These are phyloP conservation scores for Solanum lignicaule DNA, from an alignment of 257 asterid genomes.

Conservation along the genomic window DNA sequence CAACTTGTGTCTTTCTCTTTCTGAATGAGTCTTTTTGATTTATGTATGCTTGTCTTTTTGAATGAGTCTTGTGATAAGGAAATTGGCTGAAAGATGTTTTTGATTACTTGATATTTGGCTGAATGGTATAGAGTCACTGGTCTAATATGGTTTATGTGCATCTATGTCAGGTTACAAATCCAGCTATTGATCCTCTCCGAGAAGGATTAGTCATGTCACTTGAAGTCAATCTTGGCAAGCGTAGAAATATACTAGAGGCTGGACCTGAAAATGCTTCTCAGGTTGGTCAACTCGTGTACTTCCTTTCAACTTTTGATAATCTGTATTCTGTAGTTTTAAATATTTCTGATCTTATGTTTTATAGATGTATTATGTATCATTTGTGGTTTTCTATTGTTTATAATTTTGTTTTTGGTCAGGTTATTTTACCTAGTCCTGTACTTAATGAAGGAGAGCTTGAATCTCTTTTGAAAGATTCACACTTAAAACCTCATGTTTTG, in stretches of 20 bases:
- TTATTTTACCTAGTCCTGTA: constrained; percentile 77
- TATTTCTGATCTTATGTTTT: neutral
- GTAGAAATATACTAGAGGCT: constrained; percentile 87
- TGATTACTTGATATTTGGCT: neutral
- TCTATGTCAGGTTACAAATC: constrained; percentile 81
- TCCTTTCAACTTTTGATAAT: constrained; percentile 5
- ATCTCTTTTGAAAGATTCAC: constrained; percentile 71
- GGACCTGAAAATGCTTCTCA: constrained; percentile 96
- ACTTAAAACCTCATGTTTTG: constrained; percentile 66
- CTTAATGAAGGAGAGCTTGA: constrained; percentile 97
- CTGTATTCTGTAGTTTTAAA: neutral
- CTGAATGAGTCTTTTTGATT: neutral
- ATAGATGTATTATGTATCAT: neutral
- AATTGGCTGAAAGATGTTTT: neutral
- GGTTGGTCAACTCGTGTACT: constrained; percentile 32
- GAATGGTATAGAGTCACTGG: neutral
- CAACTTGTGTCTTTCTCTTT: neutral
- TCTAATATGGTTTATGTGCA: constrained; percentile 3
- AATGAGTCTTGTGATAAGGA: neutral
- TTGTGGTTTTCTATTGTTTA: neutral
- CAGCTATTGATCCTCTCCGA: constrained; percentile 98
- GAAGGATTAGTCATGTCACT: constrained; percentile 99
- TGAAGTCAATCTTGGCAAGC: constrained; percentile 93
- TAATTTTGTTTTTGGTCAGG: constrained; percentile 30
- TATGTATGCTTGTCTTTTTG: neutral